Evolutionary conservation across 2,329 filamentous ascomycete species (phyloP).

Genomic region (Furcasterigmium sp.): DNA sequence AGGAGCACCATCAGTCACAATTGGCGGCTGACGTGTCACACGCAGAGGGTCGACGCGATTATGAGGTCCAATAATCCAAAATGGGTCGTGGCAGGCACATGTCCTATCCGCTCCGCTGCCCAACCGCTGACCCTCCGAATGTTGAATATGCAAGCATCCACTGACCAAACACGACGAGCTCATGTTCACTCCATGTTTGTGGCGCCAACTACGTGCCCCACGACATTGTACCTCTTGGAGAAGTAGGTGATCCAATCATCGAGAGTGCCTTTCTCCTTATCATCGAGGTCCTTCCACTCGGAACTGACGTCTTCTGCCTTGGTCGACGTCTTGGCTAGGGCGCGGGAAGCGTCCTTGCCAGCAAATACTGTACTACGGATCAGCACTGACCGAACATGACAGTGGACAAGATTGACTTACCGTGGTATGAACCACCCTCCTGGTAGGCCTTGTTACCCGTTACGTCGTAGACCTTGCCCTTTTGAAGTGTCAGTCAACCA

Average conservation of each 20-base stretch:
- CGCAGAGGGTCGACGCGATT: too few relatives aligned
- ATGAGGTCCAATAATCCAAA: too few relatives aligned
- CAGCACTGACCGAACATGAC: slow-evolving; percentile 5
- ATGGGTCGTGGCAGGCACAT: too few relatives aligned
- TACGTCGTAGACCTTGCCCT: slow-evolving; percentile 95
- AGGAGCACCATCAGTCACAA: too few relatives aligned
- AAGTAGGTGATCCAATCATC: slow-evolving; percentile 97
- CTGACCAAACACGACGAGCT: background rate
- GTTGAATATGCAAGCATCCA: too few relatives aligned
- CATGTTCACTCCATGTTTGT: slow-evolving; percentile 43
- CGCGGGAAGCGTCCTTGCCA: slow-evolving; percentile 92
- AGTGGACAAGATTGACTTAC: slow-evolving; percentile 42
- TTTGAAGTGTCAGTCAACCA: slow-evolving; percentile 2
- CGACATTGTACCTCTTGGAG: slow-evolving; percentile 91
- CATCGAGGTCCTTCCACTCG: slow-evolving; percentile 76
- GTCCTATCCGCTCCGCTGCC: too few relatives aligned
- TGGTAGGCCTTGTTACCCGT: slow-evolving; percentile 83
- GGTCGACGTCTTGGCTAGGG: slow-evolving; percentile 78
- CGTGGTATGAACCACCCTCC: slow-evolving; percentile 76
- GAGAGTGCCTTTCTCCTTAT: slow-evolving; percentile 79
- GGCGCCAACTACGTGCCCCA: slow-evolving; percentile 61
- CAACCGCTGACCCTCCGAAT: too few relatives aligned
- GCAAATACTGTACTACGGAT: slow-evolving; percentile 70
- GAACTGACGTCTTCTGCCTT: slow-evolving; percentile 77
- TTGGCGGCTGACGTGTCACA: too few relatives aligned